Percentiles rank a stretch among this genome's conserved stretches.
Evolutionary conservation across 192 early-diverging fungal species (phyloP).

Genomic region (Cetraspora pellucida): DNA sequence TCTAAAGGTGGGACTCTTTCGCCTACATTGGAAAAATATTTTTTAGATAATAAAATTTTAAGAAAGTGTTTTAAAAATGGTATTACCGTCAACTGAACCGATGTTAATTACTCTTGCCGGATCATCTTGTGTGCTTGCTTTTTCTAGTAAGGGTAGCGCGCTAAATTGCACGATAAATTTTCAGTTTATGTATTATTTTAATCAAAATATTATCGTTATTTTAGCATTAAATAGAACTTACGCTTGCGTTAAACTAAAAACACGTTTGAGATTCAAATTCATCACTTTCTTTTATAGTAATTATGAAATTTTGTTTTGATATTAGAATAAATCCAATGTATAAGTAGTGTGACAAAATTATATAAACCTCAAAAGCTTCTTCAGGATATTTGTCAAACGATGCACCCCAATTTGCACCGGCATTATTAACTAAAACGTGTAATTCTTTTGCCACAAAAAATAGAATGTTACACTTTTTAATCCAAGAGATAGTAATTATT

Average conservation of each 20-base stretch:
- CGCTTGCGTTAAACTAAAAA: constrained; percentile 29
- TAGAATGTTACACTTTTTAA: too few species aligned
- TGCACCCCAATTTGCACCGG: constrained; percentile 55
- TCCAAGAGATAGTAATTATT: too few species aligned
- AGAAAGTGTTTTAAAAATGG: background rate
- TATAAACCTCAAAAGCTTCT: constrained; percentile 25
- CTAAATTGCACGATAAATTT: background rate
- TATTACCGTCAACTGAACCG: constrained; percentile 64
- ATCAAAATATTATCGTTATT: too few species aligned
- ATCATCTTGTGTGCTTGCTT: constrained; percentile 45
- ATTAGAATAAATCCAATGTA: too few species aligned
- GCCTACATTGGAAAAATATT: background rate
- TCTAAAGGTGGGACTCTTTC: constrained; percentile 23
- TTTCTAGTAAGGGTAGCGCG: constrained; percentile 60
- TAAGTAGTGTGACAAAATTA: background rate
- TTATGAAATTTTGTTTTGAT: too few species aligned
- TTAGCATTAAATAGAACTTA: background rate
- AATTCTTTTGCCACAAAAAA: constrained; percentile 44
- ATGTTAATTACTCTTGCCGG: constrained; percentile 88
- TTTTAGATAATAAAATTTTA: background rate
- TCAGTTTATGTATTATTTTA: too few species aligned
- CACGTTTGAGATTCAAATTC: constrained; percentile 29
- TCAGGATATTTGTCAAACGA: constrained; percentile 6
- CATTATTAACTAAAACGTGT: constrained; percentile 89
- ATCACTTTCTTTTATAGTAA: constrained; percentile 19